Evolutionary conservation across 1,284 basidiomycete species (phyloP), one percentile per base, ranked within the genome.

Genomic region (Garcileccinum viscosum): DNA sequence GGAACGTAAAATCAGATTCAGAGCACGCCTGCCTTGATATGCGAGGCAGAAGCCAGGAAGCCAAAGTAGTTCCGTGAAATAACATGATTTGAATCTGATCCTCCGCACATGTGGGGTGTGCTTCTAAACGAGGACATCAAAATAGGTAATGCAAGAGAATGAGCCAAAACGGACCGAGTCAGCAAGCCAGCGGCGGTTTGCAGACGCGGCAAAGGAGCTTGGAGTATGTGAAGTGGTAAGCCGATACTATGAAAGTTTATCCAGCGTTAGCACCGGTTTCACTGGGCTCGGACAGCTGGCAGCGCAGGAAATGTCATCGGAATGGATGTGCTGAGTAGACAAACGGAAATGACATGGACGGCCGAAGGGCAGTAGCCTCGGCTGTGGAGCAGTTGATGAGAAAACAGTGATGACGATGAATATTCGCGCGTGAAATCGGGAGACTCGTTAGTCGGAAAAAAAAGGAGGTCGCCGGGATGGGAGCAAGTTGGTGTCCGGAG

Each of bases 31-130:
- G 68, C 44, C 72, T 68, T 76, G 75, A 76, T 67, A 76, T 77
- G 77, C 72, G 68, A 76, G 75, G 74, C 64, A 70, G 66, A 73
- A 75, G 68, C 69, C 64, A 78, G 72, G 68, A 64, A 50, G 69
- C 6, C 38, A 60, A 67, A 64, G 67, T 69, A 74, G 64, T 62
- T 69, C 22, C 65, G 67, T 69, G 73, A 74, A 74, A 76, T 78
- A 72, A 30, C 33, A 61, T 67, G 37, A 65, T 68, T 53, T 53
- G 69, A 24, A 74, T 69, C 74, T 73, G 77, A 80, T 80, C 69
- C 78, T 79, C 77, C 72, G 63, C 78, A 66, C 76, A 64, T 72
- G 76, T 71, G 76, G 78, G 76, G 77, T 66, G 69, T 70, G 62
- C 5, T 60, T 65, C 15, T 53, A 73, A 69, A 65, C 15, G 71